phyloP scores from a whole-genome alignment of 140 eudicot genomes.

The Flaveria floridana region DNA sequence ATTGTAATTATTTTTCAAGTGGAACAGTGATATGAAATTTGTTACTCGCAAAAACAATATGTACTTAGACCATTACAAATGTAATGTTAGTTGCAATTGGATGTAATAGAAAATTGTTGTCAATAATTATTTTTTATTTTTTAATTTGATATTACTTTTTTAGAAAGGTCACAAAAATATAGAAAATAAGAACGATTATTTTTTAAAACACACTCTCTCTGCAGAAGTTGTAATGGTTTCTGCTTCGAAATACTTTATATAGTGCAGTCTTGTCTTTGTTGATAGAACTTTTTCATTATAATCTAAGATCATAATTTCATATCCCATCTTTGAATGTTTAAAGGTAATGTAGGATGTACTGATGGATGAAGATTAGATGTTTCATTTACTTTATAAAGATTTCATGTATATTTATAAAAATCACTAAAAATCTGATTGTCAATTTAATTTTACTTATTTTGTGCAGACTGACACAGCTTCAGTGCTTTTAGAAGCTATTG shows the following conservation, averaged over 20 bases:
- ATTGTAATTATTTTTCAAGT: not conserved
- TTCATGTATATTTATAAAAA: not conserved
- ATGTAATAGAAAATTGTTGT: too few relatives aligned
- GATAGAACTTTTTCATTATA: not conserved
- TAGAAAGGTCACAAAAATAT: not conserved
- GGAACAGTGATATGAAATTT: too few relatives aligned
- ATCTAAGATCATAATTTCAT: not conserved
- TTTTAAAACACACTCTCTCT: not conserved
- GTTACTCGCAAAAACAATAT: too few relatives aligned
- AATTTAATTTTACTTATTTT: conserved; percentile 11
- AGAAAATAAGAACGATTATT: not conserved
- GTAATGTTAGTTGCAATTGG: too few relatives aligned
- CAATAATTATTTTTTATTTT: not conserved
- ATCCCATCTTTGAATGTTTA: not conserved
- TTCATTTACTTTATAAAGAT: not conserved
- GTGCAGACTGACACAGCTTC: conserved; percentile 99
- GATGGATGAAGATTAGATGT: not conserved
- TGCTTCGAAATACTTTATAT: conserved; percentile 12
- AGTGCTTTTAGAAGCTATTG: conserved; percentile 93
- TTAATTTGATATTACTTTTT: not conserved
- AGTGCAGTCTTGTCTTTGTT: conserved; percentile 20
- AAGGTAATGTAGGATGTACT: not conserved
- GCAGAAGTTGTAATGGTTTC: not conserved
- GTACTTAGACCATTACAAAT: too few relatives aligned
- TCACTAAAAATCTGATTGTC: not conserved